Conservation (phyloP, 1,284 basidiomycete genomes). For the Pisolithus thermaeus region DNA sequence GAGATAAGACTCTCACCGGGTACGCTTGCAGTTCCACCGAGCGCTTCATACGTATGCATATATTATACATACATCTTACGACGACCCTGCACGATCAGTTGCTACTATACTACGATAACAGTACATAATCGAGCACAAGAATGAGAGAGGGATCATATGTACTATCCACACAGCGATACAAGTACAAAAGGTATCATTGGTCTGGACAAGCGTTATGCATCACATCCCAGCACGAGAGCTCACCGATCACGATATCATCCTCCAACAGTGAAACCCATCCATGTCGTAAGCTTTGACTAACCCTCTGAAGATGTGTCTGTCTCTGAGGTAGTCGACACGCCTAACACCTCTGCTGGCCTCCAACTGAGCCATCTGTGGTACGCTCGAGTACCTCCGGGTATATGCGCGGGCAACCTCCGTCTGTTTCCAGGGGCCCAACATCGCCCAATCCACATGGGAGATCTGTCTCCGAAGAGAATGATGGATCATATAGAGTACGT, state of each 20-base stretch:
- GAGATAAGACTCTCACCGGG: no score
- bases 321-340: constrained; percentile 52
- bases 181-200: no score
- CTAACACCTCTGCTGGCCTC: constrained; percentile 50
- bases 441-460: constrained; percentile 51
- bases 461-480: constrained; percentile 45
- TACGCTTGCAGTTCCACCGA: no score
- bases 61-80: no score
- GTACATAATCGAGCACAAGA: no score
- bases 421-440: constrained; percentile 37
- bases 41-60: no score
- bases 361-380: constrained; percentile 37
- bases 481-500: constrained; percentile 52
- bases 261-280: constrained; percentile 35
- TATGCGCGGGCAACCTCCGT: constrained; percentile 49
- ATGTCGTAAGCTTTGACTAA: constrained; percentile 35
- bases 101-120: no score
- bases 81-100: no score
- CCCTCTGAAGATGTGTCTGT: constrained; percentile 51
- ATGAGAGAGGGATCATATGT: no score
- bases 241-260: constrained; percentile 24
- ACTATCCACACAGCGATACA: no score
- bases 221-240: no score
- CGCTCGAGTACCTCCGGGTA: constrained; percentile 44
- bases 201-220: no score